Conservation (phyloP, 2,329 filamentous ascomycete genomes). For the Chalaropsis thielavioides region DNA sequence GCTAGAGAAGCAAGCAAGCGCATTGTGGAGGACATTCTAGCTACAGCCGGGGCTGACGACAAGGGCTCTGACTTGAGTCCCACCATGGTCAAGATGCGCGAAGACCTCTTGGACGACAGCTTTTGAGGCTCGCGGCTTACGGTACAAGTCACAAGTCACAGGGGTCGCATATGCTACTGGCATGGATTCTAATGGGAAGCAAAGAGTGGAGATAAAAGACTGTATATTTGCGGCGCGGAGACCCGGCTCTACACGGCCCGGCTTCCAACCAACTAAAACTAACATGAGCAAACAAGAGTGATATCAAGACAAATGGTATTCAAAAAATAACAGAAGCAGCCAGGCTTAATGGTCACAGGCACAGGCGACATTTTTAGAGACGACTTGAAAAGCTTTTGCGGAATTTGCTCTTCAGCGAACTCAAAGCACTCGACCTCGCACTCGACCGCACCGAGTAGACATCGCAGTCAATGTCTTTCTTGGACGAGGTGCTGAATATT, state of each 20-base stretch:
- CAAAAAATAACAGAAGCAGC: neutral
- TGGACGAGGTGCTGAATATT: neutral
- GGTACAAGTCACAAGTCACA: neutral
- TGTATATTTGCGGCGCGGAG: neutral
- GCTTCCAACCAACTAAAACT: neutral
- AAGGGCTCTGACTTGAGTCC: conserved; percentile 48
- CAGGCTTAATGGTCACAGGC: neutral
- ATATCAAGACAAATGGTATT: neutral
- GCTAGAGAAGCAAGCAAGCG: conserved; percentile 66
- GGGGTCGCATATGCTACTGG: neutral
- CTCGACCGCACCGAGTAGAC: neutral
- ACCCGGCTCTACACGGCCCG: neutral
- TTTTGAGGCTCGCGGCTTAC: conserved; percentile 31
- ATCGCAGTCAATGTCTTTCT: neutral
- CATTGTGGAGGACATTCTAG: conserved; percentile 66
- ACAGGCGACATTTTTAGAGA: neutral
- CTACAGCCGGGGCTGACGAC: conserved; percentile 50
- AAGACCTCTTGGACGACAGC: conserved; percentile 43
- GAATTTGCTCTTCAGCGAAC: conserved; percentile 12
- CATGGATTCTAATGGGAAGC: neutral
- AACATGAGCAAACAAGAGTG: neutral
- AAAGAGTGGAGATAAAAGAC: neutral
- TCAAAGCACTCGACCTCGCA: neutral
- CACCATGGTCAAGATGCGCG: conserved; percentile 50
- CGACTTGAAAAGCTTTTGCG: conserved; percentile 13